These are phyloP conservation scores for Penicillium bialowiezense DNA, from an alignment of 495 filamentous ascomycete species.

Conservation along the genomic window DNA sequence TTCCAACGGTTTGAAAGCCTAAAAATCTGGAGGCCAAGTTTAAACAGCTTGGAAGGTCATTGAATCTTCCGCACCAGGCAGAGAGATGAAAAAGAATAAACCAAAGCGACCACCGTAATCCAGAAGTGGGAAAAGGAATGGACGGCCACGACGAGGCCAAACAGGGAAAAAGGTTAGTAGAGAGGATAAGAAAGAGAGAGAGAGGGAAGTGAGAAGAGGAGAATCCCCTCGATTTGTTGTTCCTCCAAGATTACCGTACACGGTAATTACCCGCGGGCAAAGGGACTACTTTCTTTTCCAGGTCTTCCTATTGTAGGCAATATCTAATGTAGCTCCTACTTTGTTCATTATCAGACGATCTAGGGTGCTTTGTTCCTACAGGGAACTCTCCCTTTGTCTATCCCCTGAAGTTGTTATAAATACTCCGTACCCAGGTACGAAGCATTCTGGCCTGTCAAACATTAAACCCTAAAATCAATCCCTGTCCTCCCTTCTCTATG, in stretches of 20 bases:
- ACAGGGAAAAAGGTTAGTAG: conserved; percentile 9
- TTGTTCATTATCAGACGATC: background rate
- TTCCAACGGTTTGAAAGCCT: conserved; percentile 32
- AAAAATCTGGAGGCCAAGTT: conserved; percentile 42
- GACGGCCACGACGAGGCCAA: conserved; percentile 48
- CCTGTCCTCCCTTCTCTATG: too few relatives aligned
- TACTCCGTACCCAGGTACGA: background rate
- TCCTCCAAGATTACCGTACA: conserved; percentile 3
- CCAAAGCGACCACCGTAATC: conserved; percentile 7
- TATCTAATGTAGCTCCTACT: too few relatives aligned
- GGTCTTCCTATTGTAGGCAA: too few relatives aligned
- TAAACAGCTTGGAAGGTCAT: conserved; percentile 36
- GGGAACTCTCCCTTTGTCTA: background rate
- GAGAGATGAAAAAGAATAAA: conserved; percentile 18
- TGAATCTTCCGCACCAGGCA: conserved; percentile 34
- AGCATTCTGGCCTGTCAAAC: conserved; percentile 11
- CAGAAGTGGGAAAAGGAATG: conserved; percentile 36
- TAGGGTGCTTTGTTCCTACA: background rate
- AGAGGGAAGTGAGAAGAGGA: conserved; percentile 28
- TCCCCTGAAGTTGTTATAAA: background rate
- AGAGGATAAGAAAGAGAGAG: conserved; percentile 23
- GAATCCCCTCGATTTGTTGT: background rate
- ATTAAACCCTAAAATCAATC: conserved; percentile 2
- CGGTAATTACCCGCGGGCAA: conserved; percentile 7
- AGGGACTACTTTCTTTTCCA: too few relatives aligned